Percentiles rank a stretch among this genome's conserved stretches.
Evolutionary conservation across 176 grass and related monocot genomes (phyloP).

Genomic region (Oryza australiensis): DNA sequence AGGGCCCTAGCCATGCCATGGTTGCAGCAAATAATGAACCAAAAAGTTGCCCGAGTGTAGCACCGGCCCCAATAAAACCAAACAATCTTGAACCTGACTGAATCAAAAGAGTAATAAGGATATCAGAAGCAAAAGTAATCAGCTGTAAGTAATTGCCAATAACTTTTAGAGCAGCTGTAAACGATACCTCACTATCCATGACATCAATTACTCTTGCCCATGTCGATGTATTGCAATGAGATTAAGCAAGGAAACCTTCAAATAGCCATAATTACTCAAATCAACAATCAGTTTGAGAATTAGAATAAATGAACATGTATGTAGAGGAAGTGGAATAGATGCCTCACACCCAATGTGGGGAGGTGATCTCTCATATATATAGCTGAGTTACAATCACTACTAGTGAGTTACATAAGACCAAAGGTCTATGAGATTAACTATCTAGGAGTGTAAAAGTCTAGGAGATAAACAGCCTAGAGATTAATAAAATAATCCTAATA

Average conservation of each 20-base stretch:
- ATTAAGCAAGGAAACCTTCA: conserved; percentile 98
- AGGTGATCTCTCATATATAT: too few relatives aligned
- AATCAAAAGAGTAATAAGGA: conserved; percentile 52
- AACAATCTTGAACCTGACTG: conserved; percentile 99
- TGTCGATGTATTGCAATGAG: conserved; percentile 89
- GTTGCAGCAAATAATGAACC: conserved; percentile 90
- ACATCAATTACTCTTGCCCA: conserved; percentile 95
- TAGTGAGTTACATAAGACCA: too few relatives aligned
- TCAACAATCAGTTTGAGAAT: not conserved
- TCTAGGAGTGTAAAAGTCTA: too few relatives aligned
- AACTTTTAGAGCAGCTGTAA: not conserved
- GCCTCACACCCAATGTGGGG: too few relatives aligned
- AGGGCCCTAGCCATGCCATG: conserved; percentile 90
- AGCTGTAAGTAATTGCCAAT: not conserved
- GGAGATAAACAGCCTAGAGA: too few relatives aligned
- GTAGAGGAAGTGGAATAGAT: too few relatives aligned
- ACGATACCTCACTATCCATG: conserved; percentile 90
- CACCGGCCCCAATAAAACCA: conserved; percentile 91
- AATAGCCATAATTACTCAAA: conserved; percentile 10
- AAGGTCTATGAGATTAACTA: too few relatives aligned
- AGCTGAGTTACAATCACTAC: too few relatives aligned
- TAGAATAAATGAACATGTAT: not conserved
- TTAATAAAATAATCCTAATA: too few relatives aligned
- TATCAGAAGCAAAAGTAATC: conserved; percentile 9
- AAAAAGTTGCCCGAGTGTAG: conserved; percentile 89